Conservation (phyloP, 129 eudicot genomes). For the Silybum marianum region DNA sequence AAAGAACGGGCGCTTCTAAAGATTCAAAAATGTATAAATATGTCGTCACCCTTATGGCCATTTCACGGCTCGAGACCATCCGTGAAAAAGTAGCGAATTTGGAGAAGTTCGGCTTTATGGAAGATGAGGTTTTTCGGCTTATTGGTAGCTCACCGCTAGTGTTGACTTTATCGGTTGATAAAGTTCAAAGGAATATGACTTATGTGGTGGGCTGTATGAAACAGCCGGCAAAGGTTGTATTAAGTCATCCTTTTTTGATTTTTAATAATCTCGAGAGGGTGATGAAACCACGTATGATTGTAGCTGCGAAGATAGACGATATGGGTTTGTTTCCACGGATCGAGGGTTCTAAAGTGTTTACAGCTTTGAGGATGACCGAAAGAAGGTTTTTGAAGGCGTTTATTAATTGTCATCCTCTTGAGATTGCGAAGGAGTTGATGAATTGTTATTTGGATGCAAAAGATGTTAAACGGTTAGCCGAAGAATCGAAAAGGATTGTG, state of each 20-base stretch:
- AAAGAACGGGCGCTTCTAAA: conserved; percentile 45
- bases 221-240: conserved; percentile 46
- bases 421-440: conserved; percentile 57
- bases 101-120: conserved; percentile 66
- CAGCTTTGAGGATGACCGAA: conserved; percentile 78
- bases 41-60: conserved; percentile 61
- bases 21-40: conserved; percentile 73
- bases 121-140: conserved; percentile 58
- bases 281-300: conserved; percentile 57
- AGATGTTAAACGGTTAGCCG: conserved; percentile 59
- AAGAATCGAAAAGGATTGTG: conserved; percentile 38
- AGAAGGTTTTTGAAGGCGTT: conserved; percentile 52
- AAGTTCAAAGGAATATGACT: conserved; percentile 82
- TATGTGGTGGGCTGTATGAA: conserved; percentile 65
- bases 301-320: conserved; percentile 56
- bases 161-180: conserved; percentile 66
- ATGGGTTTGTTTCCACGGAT: conserved; percentile 64
- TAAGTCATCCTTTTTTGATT: conserved; percentile 53
- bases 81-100: conserved; percentile 62
- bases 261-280: conserved; percentile 49
- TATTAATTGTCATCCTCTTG: conserved; percentile 51
- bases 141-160: conserved; percentile 59
- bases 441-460: conserved; percentile 47
- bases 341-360: conserved; percentile 51
- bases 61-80: conserved; percentile 69